These are phyloP conservation scores for Vicia faba DNA, from an alignment of 306 rosid genomes.

Conservation along the genomic window DNA sequence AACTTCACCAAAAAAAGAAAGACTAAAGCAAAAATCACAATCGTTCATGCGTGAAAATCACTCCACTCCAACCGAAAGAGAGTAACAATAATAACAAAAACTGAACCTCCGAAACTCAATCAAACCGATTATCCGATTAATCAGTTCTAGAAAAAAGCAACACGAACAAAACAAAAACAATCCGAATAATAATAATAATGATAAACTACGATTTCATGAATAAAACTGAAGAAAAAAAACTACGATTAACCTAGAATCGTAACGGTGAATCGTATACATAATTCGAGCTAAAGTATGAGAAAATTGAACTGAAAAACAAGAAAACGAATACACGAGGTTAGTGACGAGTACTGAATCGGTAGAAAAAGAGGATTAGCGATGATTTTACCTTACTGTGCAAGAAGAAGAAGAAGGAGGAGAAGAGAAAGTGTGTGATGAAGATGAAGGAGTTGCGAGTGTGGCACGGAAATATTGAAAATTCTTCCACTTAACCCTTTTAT, in stretches of 20 bases:
- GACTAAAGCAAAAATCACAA: slow-evolving; percentile 17
- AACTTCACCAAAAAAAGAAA: not conserved
- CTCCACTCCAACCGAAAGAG: slow-evolving; percentile 21
- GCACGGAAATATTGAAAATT: slow-evolving; percentile 42
- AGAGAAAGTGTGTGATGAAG: slow-evolving; percentile 20
- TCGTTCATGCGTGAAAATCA: slow-evolving; percentile 31
- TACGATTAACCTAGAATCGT: slow-evolving; percentile 18
- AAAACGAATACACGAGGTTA: not conserved
- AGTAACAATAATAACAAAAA: not conserved
- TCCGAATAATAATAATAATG: slow-evolving; percentile 6
- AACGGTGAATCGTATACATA: not conserved
- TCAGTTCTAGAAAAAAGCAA: not conserved
- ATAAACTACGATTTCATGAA: not conserved
- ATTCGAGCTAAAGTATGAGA: slow-evolving; percentile 2
- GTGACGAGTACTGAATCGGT: slow-evolving; percentile 10
- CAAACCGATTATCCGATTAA: slow-evolving; percentile 6
- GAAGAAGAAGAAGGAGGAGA: slow-evolving; percentile 28
- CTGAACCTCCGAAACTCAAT: slow-evolving; percentile 4
- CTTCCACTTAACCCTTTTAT: slow-evolving; percentile 7
- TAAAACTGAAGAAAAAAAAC: not conserved
- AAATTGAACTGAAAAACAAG: slow-evolving; percentile 3
- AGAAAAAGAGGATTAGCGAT: not conserved
- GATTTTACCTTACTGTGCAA: slow-evolving; percentile 15
- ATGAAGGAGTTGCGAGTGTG: slow-evolving; percentile 8
- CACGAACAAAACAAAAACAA: slow-evolving; percentile 11